Conservation (phyloP, 2,329 filamentous ascomycete species). For the Leptographium flavum region DNA sequence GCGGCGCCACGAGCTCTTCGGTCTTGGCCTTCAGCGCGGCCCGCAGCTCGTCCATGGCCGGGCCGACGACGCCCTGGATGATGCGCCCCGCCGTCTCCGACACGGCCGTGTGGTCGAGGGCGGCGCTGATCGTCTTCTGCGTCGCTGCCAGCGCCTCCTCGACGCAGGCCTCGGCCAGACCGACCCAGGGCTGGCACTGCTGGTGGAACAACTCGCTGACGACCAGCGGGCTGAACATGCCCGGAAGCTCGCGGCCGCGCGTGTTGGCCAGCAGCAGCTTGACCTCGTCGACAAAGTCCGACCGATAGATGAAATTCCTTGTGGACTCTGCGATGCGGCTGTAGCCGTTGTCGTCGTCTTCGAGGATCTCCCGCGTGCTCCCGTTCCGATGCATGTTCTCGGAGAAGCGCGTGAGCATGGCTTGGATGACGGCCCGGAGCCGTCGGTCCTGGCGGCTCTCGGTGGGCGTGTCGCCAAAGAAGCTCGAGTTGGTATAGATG, state of each 20-base stretch:
- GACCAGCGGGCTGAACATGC: conserved; percentile 21
- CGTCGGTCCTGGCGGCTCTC: conserved; percentile 24
- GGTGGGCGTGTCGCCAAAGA: conserved; percentile 11
- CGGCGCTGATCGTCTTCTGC: conserved; percentile 5
- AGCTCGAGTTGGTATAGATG: conserved; percentile 12
- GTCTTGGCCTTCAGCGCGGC: conserved; percentile 12
- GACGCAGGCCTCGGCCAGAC: conserved; percentile 9
- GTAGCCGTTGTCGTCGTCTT: neutral
- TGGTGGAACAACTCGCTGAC: conserved; percentile 18
- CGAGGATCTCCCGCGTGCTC: neutral
- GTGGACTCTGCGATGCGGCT: neutral
- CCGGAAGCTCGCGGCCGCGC: conserved; percentile 21
- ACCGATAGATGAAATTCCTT: conserved; percentile 11
- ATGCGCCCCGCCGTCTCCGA: conserved; percentile 11
- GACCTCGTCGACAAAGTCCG: conserved; percentile 13
- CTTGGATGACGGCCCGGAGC: conserved; percentile 39
- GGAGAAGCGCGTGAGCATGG: conserved; percentile 29
- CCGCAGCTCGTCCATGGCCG: conserved; percentile 12
- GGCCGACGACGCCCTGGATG: conserved; percentile 9
- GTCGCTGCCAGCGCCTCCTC: conserved; percentile 12
- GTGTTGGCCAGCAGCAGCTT: conserved; percentile 14
- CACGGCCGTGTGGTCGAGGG: conserved; percentile 12
- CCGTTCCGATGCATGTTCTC: neutral
- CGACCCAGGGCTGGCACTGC: conserved; percentile 19
- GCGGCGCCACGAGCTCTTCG: conserved; percentile 15